These are phyloP conservation scores for Globisporangium irregulare DNA, from an alignment of 352 stramenopile species.

Conservation along the genomic window DNA sequence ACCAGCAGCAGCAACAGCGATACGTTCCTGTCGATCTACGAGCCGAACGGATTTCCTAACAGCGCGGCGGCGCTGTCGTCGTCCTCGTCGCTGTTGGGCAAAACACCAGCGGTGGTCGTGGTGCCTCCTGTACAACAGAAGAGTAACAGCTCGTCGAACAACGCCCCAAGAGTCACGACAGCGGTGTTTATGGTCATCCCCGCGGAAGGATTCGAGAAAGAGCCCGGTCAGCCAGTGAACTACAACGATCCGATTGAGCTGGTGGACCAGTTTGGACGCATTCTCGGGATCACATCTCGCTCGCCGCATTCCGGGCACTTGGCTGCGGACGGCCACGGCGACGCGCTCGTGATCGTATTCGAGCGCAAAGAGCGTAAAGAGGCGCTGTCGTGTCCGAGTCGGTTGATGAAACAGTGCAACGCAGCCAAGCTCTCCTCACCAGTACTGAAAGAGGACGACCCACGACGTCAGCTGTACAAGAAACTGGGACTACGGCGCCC, in stretches of 20 bases:
- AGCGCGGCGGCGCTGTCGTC: background rate
- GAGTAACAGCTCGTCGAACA: background rate
- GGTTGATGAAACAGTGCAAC: conserved; percentile 9
- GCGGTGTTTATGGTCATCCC: conserved; percentile 36
- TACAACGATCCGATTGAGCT: conserved; percentile 43
- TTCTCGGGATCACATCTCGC: conserved; percentile 27
- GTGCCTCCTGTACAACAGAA: conserved; percentile 18
- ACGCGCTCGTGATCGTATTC: conserved; percentile 34
- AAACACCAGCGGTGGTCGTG: conserved; percentile 25
- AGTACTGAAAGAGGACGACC: background rate
- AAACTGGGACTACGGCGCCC: conserved; percentile 18
- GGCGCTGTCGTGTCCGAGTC: background rate
- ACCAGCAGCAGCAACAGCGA: background rate
- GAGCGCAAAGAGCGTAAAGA: conserved; percentile 10
- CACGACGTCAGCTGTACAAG: conserved; percentile 7
- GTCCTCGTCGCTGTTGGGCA: conserved; percentile 20
- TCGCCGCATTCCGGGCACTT: conserved; percentile 29
- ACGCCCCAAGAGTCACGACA: conserved; percentile 7
- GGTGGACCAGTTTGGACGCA: conserved; percentile 27
- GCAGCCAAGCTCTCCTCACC: background rate
- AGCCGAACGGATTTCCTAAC: conserved; percentile 11
- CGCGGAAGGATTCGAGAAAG: conserved; percentile 38
- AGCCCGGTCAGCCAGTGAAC: conserved; percentile 33
- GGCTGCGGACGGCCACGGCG: conserved; percentile 29
- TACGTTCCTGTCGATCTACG: conserved; percentile 25